These are phyloP conservation scores for Hanseniaspora clermontiae DNA, from an alignment of 805 yeast species.

Conservation along the genomic window DNA sequence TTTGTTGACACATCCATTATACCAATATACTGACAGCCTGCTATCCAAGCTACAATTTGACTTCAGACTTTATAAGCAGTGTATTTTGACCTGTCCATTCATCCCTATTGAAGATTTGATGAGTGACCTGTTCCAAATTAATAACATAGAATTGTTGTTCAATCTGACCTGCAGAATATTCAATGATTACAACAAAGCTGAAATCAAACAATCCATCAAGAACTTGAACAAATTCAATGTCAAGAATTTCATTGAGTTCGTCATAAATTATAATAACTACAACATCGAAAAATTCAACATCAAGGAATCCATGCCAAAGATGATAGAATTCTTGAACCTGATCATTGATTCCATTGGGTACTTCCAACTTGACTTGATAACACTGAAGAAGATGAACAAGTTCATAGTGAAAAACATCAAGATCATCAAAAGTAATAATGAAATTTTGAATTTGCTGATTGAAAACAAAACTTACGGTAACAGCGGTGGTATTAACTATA, in stretches of 20 bases:
- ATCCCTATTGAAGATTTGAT: slow-evolving; percentile 53
- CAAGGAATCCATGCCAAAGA: slow-evolving; percentile 18
- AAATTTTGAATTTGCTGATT: slow-evolving; percentile 10
- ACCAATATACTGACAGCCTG: slow-evolving; percentile 43
- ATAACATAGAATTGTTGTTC: slow-evolving; percentile 50
- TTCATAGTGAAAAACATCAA: slow-evolving; percentile 12
- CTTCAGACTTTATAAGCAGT: slow-evolving; percentile 65
- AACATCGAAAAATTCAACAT: slow-evolving; percentile 16
- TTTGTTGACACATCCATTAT: slow-evolving; percentile 75
- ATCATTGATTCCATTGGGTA: slow-evolving; percentile 28
- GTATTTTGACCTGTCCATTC: slow-evolving; percentile 65
- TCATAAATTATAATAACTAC: slow-evolving; percentile 17
- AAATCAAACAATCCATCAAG: slow-evolving; percentile 38
- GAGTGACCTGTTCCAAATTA: slow-evolving; percentile 42
- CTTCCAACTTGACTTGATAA: slow-evolving; percentile 22
- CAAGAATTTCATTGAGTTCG: slow-evolving; percentile 26
- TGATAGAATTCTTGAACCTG: slow-evolving; percentile 25
- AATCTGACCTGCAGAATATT: slow-evolving; percentile 56
- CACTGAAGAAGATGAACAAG: slow-evolving; percentile 12
- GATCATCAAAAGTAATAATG: slow-evolving; percentile 10
- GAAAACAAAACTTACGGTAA: slow-evolving; percentile 13
- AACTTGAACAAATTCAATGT: slow-evolving; percentile 25
- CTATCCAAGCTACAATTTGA: slow-evolving; percentile 40
- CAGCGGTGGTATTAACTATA: slow-evolving; percentile 12
- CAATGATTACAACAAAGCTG: slow-evolving; percentile 50